A percentile compares a stretch with the other conserved stretches of the same genome.
phyloP scores from a whole-genome alignment of 139 green algal genomes.

The Mesostigma viride region DNA sequence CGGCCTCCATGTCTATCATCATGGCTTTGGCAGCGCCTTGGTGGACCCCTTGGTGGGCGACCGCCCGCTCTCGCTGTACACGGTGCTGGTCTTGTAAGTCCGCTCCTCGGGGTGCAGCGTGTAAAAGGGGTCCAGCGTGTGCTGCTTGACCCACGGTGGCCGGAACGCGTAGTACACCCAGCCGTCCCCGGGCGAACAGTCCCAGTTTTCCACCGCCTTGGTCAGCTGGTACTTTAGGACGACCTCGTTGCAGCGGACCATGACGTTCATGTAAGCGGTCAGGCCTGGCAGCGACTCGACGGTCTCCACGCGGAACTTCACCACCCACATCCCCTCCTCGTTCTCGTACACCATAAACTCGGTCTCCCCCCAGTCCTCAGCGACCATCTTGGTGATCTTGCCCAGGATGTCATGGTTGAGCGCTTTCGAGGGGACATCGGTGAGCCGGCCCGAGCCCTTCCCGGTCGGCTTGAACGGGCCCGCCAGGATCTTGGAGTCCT shows the following conservation, averaged over 20 bases:
- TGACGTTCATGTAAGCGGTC: constrained; percentile 47
- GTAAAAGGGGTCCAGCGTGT: too few relatives aligned
- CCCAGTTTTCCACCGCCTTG: too few relatives aligned
- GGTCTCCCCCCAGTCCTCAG: constrained; percentile 38
- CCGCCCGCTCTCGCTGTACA: too few relatives aligned
- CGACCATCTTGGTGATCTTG: constrained; percentile 7
- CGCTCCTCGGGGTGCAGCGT: too few relatives aligned
- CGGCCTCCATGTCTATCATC: too few relatives aligned
- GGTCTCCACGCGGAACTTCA: constrained; percentile 28
- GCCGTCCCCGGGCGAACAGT: too few relatives aligned
- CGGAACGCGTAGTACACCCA: too few relatives aligned
- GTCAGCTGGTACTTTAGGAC: too few relatives aligned
- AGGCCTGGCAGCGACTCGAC: constrained; percentile 36
- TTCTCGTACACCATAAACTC: constrained; percentile 42
- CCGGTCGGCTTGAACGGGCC: constrained; percentile 16
- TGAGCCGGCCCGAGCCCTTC: constrained; percentile 26
- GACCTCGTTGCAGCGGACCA: constrained; percentile 43
- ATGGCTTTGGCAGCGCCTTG: too few relatives aligned
- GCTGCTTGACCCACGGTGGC: too few relatives aligned
- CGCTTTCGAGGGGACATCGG: constrained; percentile 25
- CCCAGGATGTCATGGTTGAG: constrained; percentile 30
- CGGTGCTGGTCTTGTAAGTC: too few relatives aligned
- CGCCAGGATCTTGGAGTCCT: constrained; percentile 9
- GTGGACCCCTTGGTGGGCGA: too few relatives aligned
- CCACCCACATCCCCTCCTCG: constrained; percentile 45